Percentiles rank a stretch among this genome's conserved stretches.
These are phyloP conservation scores for Oryza meridionalis DNA, from an alignment of 176 grass and related monocot species.

Conservation along the genomic window DNA sequence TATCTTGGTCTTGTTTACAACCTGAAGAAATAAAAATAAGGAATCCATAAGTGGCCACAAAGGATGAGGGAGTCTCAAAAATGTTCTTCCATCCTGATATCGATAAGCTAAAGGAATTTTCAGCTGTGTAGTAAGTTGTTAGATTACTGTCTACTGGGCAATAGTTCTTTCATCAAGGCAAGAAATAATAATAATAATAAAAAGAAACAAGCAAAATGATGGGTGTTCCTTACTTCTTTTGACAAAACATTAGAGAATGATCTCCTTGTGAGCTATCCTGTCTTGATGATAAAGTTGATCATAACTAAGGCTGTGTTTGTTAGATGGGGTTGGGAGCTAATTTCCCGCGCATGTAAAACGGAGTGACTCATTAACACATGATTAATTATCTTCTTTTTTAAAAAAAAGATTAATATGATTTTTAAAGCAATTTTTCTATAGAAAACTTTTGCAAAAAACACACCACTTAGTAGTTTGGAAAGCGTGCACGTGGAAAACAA, in stretches of 20 bases:
- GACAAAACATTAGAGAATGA: background rate
- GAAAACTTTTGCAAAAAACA: too few relatives aligned
- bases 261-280: background rate
- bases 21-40: conserved; percentile 52
- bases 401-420: too few relatives aligned
- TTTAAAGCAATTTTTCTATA: too few relatives aligned
- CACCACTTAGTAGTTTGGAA: too few relatives aligned
- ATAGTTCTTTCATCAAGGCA: conserved; percentile 6
- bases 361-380: too few relatives aligned
- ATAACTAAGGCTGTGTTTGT: background rate
- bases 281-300: background rate
- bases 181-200: too few relatives aligned
- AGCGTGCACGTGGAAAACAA: too few relatives aligned
- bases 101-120: conserved; percentile 4
- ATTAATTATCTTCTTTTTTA: too few relatives aligned
- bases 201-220: background rate
- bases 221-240: background rate
- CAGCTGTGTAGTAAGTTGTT: background rate
- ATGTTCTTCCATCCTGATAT: conserved; percentile 7
- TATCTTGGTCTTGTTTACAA: conserved; percentile 76
- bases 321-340: too few relatives aligned
- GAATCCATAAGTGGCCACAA: conserved; percentile 7
- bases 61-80: background rate
- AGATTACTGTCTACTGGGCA: background rate
- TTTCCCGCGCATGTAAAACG: too few relatives aligned